Evolutionary conservation across 768 basidiomycete genomes (phyloP).

Genomic region (Hypholoma fasciculare): DNA sequence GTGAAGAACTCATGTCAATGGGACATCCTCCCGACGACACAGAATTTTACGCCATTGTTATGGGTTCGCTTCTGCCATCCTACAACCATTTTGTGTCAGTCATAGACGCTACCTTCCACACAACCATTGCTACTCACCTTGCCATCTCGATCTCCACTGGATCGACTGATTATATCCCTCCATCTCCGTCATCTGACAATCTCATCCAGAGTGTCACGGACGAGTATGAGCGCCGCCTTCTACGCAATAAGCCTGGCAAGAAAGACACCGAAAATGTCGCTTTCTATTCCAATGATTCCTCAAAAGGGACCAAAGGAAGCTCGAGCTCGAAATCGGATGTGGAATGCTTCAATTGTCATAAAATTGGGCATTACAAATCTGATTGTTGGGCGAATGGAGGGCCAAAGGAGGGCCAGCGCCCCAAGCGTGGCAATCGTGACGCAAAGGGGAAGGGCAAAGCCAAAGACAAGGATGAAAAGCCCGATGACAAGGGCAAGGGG

Average conservation of each 20-base stretch:
- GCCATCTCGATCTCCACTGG: not conserved
- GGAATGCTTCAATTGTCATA: slow-evolving; percentile 31
- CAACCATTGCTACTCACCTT: not conserved
- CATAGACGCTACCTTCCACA: slow-evolving; percentile 9
- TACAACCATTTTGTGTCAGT: slow-evolving; percentile 16
- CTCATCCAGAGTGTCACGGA: slow-evolving; percentile 23
- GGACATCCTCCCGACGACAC: slow-evolving; percentile 7
- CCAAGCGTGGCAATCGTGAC: slow-evolving; percentile 12
- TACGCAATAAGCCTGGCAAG: slow-evolving; percentile 12
- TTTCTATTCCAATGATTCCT: slow-evolving; percentile 15
- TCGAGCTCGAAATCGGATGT: not conserved
- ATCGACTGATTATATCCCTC: not conserved
- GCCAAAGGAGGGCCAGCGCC: slow-evolving; percentile 31
- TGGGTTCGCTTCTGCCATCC: slow-evolving; percentile 12
- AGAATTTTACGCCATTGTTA: slow-evolving; percentile 11
- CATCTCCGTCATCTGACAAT: slow-evolving; percentile 12
- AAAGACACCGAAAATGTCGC: slow-evolving; percentile 23
- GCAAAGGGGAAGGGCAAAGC: not conserved
- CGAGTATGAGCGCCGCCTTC: slow-evolving; percentile 22
- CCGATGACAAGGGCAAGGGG: not conserved
- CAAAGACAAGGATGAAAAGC: not conserved
- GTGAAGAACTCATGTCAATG: slow-evolving; percentile 15
- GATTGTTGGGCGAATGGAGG: slow-evolving; percentile 38
- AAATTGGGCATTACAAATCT: slow-evolving; percentile 24
- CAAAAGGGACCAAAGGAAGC: not conserved